phyloP scores from a whole-genome alignment of 2,329 filamentous ascomycete species.

The Penicillium psychrosexuale region DNA sequence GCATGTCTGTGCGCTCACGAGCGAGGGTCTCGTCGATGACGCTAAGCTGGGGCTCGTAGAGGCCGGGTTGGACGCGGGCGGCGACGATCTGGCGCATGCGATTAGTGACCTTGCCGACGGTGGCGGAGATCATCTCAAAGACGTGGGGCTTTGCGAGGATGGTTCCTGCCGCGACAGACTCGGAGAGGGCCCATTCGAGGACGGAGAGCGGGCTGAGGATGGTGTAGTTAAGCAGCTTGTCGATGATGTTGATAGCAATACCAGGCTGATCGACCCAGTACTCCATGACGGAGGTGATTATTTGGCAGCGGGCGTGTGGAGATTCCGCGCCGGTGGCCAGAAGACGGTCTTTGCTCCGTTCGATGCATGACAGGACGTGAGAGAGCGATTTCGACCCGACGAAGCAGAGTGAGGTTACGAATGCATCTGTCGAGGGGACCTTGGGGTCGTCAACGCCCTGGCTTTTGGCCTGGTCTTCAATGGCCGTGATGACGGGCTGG shows the following conservation, averaged over 20 bases:
- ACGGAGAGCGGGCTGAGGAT: constrained; percentile 84
- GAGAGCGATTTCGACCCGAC: constrained; percentile 94
- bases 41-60: constrained; percentile 53
- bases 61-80: constrained; percentile 57
- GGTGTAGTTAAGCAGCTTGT: constrained; percentile 96
- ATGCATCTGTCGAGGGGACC: constrained; percentile 85
- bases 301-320: constrained; percentile 75
- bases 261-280: constrained; percentile 95
- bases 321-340: constrained; percentile 73
- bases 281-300: constrained; percentile 82
- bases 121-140: constrained; percentile 86
- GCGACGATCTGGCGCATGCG: constrained; percentile 77
- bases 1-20: constrained; percentile 70
- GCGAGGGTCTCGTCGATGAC: constrained; percentile 64
- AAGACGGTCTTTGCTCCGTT: constrained; percentile 86
- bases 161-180: constrained; percentile 61
- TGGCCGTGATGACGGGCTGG: constrained; percentile 73
- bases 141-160: constrained; percentile 71
- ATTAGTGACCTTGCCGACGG: constrained; percentile 83
- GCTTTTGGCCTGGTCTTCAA: constrained; percentile 73
- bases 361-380: constrained; percentile 91
- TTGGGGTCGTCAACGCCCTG: constrained; percentile 69
- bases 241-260: constrained; percentile 85
- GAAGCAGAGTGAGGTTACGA: constrained; percentile 88
- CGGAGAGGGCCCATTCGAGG: constrained; percentile 81